Percentiles rank a stretch among this genome's conserved stretches.
These are phyloP conservation scores for Straminergon stramineum DNA, from an alignment of 225 moss, liverwort and hornwort genomes.

Conservation along the genomic window DNA sequence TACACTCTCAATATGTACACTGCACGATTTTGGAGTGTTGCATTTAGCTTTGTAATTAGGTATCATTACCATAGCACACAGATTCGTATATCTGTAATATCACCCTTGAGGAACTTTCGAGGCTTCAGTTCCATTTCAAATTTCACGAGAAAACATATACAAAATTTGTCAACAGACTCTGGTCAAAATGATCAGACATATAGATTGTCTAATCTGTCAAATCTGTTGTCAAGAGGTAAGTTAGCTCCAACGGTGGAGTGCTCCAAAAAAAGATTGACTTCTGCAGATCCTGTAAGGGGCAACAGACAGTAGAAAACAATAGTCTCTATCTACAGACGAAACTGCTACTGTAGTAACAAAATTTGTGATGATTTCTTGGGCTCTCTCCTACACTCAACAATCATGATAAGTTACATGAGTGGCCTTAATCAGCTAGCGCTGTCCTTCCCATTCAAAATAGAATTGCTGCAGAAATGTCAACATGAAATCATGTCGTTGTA, in stretches of 20 bases:
- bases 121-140: not conserved
- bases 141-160: not conserved
- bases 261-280: not conserved
- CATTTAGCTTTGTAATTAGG: not conserved
- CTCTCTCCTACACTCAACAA: not conserved
- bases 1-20: not conserved
- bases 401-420: not conserved
- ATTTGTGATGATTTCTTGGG: not conserved
- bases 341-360: not conserved
- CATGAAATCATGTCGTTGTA: constrained; percentile 74
- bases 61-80: not conserved
- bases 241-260: not conserved
- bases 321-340: not conserved
- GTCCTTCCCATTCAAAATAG: constrained; percentile 70
- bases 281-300: not conserved
- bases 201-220: not conserved
- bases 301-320: not conserved
- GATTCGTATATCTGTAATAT: not conserved
- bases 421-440: not conserved
- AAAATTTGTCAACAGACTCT: not conserved
- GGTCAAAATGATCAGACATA: not conserved
- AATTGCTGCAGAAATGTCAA: constrained; percentile 64
- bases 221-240: not conserved
- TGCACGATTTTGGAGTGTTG: not conserved
- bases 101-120: not conserved